phyloP scores from a whole-genome alignment of 441 rosid species.

The Aleurites moluccanus region DNA sequence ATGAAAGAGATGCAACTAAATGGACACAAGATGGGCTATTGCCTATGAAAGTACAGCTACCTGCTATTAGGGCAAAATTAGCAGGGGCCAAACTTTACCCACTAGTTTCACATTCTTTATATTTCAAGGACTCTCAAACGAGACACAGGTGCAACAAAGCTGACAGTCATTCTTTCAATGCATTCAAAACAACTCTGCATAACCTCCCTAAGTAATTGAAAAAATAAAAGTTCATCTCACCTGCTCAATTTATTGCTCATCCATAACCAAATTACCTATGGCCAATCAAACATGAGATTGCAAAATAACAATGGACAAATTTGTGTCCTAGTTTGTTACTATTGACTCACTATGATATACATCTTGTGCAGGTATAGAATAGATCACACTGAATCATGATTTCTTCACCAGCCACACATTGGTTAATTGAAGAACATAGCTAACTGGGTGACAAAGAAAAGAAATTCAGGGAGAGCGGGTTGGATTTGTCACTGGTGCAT shows the following conservation, averaged over 20 bases:
- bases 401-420: conserved; percentile 8
- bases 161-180: not conserved
- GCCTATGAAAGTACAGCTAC: not conserved
- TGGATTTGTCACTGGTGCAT: too few species aligned
- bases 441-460: too few species aligned
- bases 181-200: not conserved
- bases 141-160: too few species aligned
- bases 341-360: not conserved
- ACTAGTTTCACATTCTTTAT: not conserved
- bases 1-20: not conserved
- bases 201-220: not conserved
- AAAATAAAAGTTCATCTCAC: not conserved
- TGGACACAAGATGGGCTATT: not conserved
- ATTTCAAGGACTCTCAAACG: not conserved
- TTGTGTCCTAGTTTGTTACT: conserved; percentile 7
- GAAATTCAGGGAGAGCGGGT: too few species aligned
- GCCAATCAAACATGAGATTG: not conserved
- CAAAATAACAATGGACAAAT: not conserved
- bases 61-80: not conserved
- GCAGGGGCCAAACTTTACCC: not conserved
- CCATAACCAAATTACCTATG: not conserved
- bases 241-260: not conserved
- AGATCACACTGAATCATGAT: conserved; percentile 19
- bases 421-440: conserved; percentile 27
- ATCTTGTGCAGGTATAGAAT: not conserved